phyloP scores from a whole-genome alignment of 176 grass and related monocot species.

The Aegilops sharonensis region DNA sequence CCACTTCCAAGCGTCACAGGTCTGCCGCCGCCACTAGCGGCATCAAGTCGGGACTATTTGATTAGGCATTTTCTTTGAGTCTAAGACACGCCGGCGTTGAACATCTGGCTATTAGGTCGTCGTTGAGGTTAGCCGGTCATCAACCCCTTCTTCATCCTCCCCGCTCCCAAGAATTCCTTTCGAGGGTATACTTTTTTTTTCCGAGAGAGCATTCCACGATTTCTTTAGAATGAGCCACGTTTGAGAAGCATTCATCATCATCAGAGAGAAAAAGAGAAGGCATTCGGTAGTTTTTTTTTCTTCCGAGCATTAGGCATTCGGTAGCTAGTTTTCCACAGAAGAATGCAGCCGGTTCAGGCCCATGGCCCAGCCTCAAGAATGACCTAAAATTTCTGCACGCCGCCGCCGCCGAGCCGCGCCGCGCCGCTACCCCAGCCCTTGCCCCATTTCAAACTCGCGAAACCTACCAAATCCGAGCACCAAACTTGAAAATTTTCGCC shows the following conservation, averaged over 20 bases:
- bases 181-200: background rate
- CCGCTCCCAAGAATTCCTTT: background rate
- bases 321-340: background rate
- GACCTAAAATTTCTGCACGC: background rate
- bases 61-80: background rate
- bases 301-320: background rate
- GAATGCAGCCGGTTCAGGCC: background rate
- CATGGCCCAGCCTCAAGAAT: conserved; percentile 6
- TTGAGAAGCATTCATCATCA: background rate
- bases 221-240: background rate
- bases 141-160: background rate
- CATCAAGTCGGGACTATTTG: background rate
- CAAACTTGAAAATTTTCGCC: conserved; percentile 13
- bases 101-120: background rate
- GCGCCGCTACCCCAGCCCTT: conserved; percentile 20
- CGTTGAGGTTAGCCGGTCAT: background rate
- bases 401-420: background rate
- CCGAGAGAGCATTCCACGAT: too few species aligned
- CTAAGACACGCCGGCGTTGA: background rate
- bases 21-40: too few species aligned
- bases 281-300: background rate
- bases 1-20: background rate
- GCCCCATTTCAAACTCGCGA: conserved; percentile 28
- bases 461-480: conserved; percentile 31
- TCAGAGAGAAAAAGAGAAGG: background rate